Evolutionary conservation across 495 filamentous ascomycete genomes (phyloP).

Genomic region (Staphylotrichum longicolle): DNA sequence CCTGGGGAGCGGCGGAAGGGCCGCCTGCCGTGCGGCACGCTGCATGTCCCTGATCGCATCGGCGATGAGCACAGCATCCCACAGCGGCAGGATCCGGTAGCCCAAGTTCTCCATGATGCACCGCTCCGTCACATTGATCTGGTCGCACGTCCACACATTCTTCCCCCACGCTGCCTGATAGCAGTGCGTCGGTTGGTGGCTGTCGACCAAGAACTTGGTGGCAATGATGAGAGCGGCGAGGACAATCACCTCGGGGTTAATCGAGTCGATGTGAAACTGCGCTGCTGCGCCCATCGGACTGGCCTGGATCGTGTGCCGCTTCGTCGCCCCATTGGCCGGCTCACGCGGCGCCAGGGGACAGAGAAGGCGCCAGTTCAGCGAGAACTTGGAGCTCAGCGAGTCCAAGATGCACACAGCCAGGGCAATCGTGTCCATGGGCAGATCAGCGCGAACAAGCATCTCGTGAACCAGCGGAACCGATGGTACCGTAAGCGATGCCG

Average conservation of each 20-base stretch:
- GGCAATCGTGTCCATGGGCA: slow-evolving; percentile 51
- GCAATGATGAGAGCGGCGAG: slow-evolving; percentile 51
- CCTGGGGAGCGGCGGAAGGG: slow-evolving; percentile 20
- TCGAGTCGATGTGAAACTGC: slow-evolving; percentile 53
- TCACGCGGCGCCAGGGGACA: slow-evolving; percentile 41
- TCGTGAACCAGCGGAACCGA: slow-evolving; percentile 52
- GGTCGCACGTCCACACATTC: slow-evolving; percentile 50
- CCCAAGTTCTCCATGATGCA: slow-evolving; percentile 55
- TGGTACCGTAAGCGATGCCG: slow-evolving; percentile 49
- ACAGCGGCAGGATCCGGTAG: slow-evolving; percentile 52
- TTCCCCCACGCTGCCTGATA: slow-evolving; percentile 47
- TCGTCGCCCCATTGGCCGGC: slow-evolving; percentile 23
- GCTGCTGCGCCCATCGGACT: slow-evolving; percentile 20
- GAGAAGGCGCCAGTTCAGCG: slow-evolving; percentile 50
- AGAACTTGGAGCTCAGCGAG: slow-evolving; percentile 54
- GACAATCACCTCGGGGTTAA: slow-evolving; percentile 53
- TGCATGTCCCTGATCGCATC: slow-evolving; percentile 55
- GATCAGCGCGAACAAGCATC: slow-evolving; percentile 49
- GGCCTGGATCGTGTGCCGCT: slow-evolving; percentile 48
- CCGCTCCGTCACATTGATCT: slow-evolving; percentile 55
- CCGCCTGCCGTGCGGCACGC: slow-evolving; percentile 45
- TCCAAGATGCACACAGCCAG: slow-evolving; percentile 56
- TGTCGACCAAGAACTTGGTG: slow-evolving; percentile 54
- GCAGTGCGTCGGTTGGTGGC: slow-evolving; percentile 42
- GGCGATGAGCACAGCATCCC: slow-evolving; percentile 45